A percentile compares a stretch with the other conserved stretches of the same genome.
Evolutionary conservation across 129 eudicot species (phyloP).

Genomic region (Cynara cardunculus): DNA sequence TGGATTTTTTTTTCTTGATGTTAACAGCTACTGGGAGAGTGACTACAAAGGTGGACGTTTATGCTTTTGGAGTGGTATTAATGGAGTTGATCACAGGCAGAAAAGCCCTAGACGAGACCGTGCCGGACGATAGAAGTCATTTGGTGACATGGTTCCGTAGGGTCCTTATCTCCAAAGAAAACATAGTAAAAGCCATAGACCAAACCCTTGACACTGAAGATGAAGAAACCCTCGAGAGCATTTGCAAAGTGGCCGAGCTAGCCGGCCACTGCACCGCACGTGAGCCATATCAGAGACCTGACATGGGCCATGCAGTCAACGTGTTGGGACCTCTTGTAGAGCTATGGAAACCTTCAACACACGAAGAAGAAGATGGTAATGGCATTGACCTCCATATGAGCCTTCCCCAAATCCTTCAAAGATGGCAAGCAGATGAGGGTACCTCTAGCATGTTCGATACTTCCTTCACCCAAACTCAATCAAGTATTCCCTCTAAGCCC

Average conservation of each 20-base stretch:
- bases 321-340: constrained; percentile 59
- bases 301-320: constrained; percentile 76
- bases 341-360: constrained; percentile 53
- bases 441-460: constrained; percentile 33
- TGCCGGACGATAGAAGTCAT: constrained; percentile 58
- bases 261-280: constrained; percentile 73
- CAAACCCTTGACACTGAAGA: constrained; percentile 35
- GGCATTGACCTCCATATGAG: constrained; percentile 37
- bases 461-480: constrained; percentile 12
- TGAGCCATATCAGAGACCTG: constrained; percentile 62
- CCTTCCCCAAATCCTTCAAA: constrained; percentile 45
- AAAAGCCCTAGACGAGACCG: constrained; percentile 57
- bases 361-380: constrained; percentile 38
- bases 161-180: constrained; percentile 35
- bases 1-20: neutral
- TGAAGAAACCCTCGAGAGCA: constrained; percentile 50
- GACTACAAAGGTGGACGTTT: constrained; percentile 67
- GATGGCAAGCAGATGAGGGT: constrained; percentile 48
- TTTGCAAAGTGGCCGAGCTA: constrained; percentile 61
- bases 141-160: constrained; percentile 68
- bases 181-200: constrained; percentile 36
- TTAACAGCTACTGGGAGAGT: constrained; percentile 75
- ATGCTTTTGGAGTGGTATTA: constrained; percentile 64
- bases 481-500: constrained; percentile 32
- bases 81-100: constrained; percentile 74